Conservation (phyloP, 352 stramenopile genomes). For the Globisporangium echinulatum region DNA sequence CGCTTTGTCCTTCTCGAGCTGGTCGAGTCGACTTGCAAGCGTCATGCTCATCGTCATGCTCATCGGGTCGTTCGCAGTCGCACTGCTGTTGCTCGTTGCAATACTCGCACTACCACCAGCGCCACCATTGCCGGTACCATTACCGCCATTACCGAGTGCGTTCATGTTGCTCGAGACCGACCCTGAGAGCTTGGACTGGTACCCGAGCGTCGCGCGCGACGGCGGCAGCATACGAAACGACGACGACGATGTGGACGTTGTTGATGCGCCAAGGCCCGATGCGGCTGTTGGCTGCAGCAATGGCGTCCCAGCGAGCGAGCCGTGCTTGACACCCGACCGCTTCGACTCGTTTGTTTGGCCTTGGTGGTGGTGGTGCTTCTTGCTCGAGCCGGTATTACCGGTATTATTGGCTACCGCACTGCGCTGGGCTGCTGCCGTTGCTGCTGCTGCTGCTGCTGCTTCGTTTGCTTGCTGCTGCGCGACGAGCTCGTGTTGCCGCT, state of each 20-base stretch:
- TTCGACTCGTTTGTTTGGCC: background rate
- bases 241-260: background rate
- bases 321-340: constrained; percentile 8
- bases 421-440: constrained; percentile 8
- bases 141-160: constrained; percentile 12
- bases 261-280: background rate
- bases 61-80: constrained; percentile 4
- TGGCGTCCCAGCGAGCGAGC: constrained; percentile 10
- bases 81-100: constrained; percentile 12
- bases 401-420: background rate
- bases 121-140: constrained; percentile 9
- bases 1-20: constrained; percentile 64
- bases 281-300: constrained; percentile 4
- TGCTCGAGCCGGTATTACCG: constrained; percentile 1
- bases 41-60: constrained; percentile 23
- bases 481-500: constrained; percentile 39
- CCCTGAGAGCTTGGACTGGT: constrained; percentile 16
- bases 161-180: constrained; percentile 26
- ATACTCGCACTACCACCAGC: background rate
- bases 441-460: constrained; percentile 14
- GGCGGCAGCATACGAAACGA: constrained; percentile 13
- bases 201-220: constrained; percentile 18
- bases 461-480: constrained; percentile 23
- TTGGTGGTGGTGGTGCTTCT: constrained; percentile 11
- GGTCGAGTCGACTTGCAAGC: constrained; percentile 68